Percentiles rank a stretch among this genome's conserved stretches.
Conservation (phyloP, 148 eudicot species). For the Camellia sinensis region DNA sequence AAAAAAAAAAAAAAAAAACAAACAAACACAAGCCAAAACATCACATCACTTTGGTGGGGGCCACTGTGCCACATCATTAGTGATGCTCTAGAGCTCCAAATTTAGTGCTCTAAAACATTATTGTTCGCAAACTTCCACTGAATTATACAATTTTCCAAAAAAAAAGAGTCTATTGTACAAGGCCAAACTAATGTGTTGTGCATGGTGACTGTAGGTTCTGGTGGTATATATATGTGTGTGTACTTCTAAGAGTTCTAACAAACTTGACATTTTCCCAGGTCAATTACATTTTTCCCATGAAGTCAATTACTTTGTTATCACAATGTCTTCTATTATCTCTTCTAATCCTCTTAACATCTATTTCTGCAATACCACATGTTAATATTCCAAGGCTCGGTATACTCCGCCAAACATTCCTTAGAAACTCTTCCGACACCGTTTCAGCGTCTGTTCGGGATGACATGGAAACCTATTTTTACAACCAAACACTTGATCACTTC, state of each 20-base stretch:
- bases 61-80: too few relatives aligned
- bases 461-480: constrained; percentile 9
- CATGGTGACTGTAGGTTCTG: too few relatives aligned
- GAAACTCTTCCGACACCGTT: background rate
- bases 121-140: too few relatives aligned
- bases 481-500: constrained; percentile 23
- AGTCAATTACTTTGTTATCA: background rate
- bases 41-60: too few relatives aligned
- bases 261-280: background rate
- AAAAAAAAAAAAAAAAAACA: too few relatives aligned
- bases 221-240: too few relatives aligned
- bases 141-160: too few relatives aligned
- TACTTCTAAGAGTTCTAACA: background rate
- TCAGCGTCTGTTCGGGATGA: background rate
- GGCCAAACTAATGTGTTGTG: too few relatives aligned
- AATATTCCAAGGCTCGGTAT: constrained; percentile 7
- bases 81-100: too few relatives aligned
- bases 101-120: too few relatives aligned
- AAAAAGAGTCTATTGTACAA: too few relatives aligned
- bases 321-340: background rate
- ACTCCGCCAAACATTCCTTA: background rate
- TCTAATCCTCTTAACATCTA: background rate
- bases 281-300: background rate
- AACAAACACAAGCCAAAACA: too few relatives aligned
- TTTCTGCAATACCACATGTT: background rate